Evolutionary conservation across 2,329 filamentous ascomycete species (phyloP).

Genomic region (Cordyceps pruinosa): DNA sequence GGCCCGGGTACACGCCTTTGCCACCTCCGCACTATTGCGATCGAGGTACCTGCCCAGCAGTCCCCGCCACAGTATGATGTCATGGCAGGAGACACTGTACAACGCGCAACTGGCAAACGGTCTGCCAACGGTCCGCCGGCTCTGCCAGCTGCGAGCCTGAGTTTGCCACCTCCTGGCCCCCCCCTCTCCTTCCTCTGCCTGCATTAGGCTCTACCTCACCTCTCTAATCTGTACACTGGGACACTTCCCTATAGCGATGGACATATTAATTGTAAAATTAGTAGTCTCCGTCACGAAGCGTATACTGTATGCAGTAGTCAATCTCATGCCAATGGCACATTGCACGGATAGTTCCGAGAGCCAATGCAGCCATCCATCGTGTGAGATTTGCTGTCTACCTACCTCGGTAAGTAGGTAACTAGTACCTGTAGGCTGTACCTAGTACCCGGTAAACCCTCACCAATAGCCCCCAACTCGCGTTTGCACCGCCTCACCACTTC

Average conservation of each 20-base stretch:
- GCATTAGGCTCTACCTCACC: too few relatives aligned
- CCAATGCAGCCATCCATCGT: neutral
- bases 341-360: neutral
- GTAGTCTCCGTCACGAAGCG: neutral
- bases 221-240: too few relatives aligned
- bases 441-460: neutral
- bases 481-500: neutral
- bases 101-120: too few relatives aligned
- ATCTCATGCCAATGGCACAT: neutral
- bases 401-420: too few relatives aligned
- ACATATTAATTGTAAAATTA: neutral
- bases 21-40: constrained; percentile 1
- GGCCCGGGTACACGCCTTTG: neutral
- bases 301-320: neutral
- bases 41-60: neutral
- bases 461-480: too few relatives aligned
- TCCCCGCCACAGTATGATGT: neutral
- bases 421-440: neutral
- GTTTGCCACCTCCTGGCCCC: too few relatives aligned
- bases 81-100: neutral
- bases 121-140: too few relatives aligned
- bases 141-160: too few relatives aligned
- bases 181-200: too few relatives aligned
- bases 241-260: too few relatives aligned
- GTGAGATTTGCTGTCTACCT: neutral